Evolutionary conservation across 176 grass and related monocot genomes (phyloP).

Genomic region (Aegilops umbellulata): DNA sequence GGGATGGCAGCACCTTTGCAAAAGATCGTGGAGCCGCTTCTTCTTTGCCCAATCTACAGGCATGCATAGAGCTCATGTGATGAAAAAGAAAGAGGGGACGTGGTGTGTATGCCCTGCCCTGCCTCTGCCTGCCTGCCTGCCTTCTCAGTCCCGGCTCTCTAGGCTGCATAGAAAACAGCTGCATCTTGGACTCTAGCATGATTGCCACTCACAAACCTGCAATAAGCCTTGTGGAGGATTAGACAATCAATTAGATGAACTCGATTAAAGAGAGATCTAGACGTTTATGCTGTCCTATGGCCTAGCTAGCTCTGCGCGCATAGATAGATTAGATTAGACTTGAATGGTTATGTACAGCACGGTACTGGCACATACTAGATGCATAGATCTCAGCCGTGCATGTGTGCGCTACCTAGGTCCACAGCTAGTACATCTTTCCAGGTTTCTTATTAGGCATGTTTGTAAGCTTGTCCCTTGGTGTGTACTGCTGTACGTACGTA

Average conservation of each 20-base stretch:
- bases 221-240: conserved; percentile 35
- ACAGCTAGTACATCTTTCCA: conserved; percentile 33
- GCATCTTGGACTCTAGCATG: conserved; percentile 63
- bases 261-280: conserved; percentile 58
- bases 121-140: not conserved
- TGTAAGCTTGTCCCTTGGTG: conserved; percentile 42
- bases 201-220: conserved; percentile 41
- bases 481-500: conserved; percentile 1
- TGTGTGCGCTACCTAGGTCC: not conserved
- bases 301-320: not conserved
- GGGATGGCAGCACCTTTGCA: conserved; percentile 33
- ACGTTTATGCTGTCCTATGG: conserved; percentile 35
- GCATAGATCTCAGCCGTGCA: conserved; percentile 26
- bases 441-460: conserved; percentile 27
- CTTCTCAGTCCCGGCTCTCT: conserved; percentile 35
- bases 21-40: conserved; percentile 45
- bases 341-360: conserved; percentile 17
- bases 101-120: not conserved
- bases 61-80: conserved; percentile 49
- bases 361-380: conserved; percentile 1
- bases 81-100: not conserved
- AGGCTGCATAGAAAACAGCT: conserved; percentile 45
- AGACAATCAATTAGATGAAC: conserved; percentile 44
- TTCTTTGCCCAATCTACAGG: conserved; percentile 22
- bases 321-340: conserved; percentile 16